Percentiles rank a stretch among this genome's conserved stretches.
Conservation (phyloP, 805 yeast species). For the Candida xiaguanensis region DNA sequence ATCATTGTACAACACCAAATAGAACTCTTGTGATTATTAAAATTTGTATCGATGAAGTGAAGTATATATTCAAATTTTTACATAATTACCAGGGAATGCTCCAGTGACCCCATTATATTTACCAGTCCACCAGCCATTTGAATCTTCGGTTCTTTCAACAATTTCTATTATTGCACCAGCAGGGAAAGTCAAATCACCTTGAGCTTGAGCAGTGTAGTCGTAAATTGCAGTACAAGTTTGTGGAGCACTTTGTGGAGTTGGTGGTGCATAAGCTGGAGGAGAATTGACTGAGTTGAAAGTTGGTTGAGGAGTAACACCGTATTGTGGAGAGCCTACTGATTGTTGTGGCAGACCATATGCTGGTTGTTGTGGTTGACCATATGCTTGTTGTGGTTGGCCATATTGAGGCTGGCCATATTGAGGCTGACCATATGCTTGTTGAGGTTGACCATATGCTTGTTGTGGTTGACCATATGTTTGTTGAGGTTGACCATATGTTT, state of each 20-base stretch:
- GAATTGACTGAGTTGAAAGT: constrained; percentile 12
- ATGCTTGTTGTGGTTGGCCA: constrained; percentile 13
- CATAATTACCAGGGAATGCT: constrained; percentile 95
- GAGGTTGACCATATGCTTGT: constrained; percentile 14
- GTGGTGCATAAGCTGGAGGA: constrained; percentile 29
- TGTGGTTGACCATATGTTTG: constrained; percentile 16
- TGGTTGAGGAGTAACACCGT: constrained; percentile 19
- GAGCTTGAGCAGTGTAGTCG: constrained; percentile 90
- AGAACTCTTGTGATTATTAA: too few species aligned
- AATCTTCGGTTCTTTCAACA: constrained; percentile 75
- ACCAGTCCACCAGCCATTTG: constrained; percentile 99
- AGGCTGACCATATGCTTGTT: constrained; percentile 10
- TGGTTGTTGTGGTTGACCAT: constrained; percentile 13
- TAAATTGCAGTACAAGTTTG: constrained; percentile 85
- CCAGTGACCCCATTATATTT: constrained; percentile 79
- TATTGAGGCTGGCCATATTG: constrained; percentile 12
- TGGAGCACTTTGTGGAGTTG: constrained; percentile 29
- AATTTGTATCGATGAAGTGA: too few species aligned
- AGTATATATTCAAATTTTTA: too few species aligned
- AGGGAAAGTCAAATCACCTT: constrained; percentile 81
- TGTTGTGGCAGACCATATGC: constrained; percentile 9
- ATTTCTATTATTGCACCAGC: constrained; percentile 87
- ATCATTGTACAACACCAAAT: too few species aligned
- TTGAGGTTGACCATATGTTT: constrained; percentile 10
- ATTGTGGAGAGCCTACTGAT: constrained; percentile 20